Conservation (phyloP, 2,329 filamentous ascomycete species). For the Claviceps paspali region DNA sequence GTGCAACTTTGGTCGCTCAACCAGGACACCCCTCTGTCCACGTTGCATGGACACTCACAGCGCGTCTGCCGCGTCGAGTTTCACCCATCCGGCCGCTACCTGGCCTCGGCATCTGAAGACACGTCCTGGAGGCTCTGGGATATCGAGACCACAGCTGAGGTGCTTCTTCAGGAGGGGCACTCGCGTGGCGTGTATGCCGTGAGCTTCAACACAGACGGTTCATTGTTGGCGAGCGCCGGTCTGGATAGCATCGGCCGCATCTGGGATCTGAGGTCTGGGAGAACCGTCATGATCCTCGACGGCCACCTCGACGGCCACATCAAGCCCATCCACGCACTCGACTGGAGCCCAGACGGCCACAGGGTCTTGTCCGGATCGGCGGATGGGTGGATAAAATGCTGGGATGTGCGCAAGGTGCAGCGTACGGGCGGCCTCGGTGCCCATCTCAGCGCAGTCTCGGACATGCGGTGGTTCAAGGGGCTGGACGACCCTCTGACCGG, state of each 20-base stretch:
- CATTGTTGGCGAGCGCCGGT: slow-evolving; percentile 78
- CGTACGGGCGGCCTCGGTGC: slow-evolving; percentile 76
- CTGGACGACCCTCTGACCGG: slow-evolving; percentile 56
- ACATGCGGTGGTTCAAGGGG: slow-evolving; percentile 88
- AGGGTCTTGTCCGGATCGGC: slow-evolving; percentile 85
- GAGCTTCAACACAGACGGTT: slow-evolving; percentile 82
- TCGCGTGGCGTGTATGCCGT: slow-evolving; percentile 85
- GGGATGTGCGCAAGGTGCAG: slow-evolving; percentile 85
- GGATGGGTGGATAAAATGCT: slow-evolving; percentile 95
- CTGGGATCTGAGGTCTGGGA: slow-evolving; percentile 85
- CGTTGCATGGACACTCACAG: slow-evolving; percentile 67
- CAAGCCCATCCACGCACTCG: slow-evolving; percentile 80
- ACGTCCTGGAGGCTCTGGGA: slow-evolving; percentile 97
- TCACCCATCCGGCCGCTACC: slow-evolving; percentile 76
- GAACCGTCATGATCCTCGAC: slow-evolving; percentile 91
- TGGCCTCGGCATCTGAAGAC: slow-evolving; percentile 89
- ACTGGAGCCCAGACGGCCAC: slow-evolving; percentile 85
- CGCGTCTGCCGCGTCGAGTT: slow-evolving; percentile 89
- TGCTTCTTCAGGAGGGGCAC: slow-evolving; percentile 86
- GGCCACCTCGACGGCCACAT: slow-evolving; percentile 69
- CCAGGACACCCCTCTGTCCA: slow-evolving; percentile 71
- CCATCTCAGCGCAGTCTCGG: slow-evolving; percentile 80
- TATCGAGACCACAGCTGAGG: slow-evolving; percentile 66
- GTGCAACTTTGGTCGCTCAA: slow-evolving; percentile 83
- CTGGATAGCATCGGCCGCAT: slow-evolving; percentile 88